A percentile compares a stretch with the other conserved stretches of the same genome.
Conservation (phyloP, 495 filamentous ascomycete genomes). For the Zalerion maritima region DNA sequence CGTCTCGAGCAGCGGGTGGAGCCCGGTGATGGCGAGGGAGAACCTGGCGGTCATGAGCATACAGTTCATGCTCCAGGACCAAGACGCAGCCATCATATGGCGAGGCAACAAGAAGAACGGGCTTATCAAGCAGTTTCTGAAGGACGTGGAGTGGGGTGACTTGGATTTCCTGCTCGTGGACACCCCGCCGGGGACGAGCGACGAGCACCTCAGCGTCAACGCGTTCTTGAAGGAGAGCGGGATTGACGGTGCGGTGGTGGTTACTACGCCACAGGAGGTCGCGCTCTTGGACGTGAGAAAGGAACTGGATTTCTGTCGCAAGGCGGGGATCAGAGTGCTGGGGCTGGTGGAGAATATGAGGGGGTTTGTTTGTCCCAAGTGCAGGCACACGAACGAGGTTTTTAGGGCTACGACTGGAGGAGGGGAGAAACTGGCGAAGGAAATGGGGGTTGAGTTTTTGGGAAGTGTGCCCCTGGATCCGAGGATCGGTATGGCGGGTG, state of each 20-base stretch:
- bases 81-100: conserved; percentile 94
- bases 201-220: conserved; percentile 90
- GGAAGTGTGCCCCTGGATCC: conserved; percentile 90
- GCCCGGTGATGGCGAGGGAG: conserved; percentile 83
- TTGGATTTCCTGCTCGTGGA: conserved; percentile 88
- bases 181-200: conserved; percentile 86
- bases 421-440: conserved; percentile 59
- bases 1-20: conserved; percentile 66
- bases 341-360: conserved; percentile 97
- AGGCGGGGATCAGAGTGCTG: conserved; percentile 77
- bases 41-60: conserved; percentile 91
- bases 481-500: conserved; percentile 86
- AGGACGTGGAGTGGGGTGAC: conserved; percentile 94
- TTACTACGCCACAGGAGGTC: conserved; percentile 96
- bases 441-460: conserved; percentile 75
- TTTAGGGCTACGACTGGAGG: conserved; percentile 89
- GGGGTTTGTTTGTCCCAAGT: conserved; percentile 87
- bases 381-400: conserved; percentile 65
- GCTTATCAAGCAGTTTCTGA: conserved; percentile 90
- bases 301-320: conserved; percentile 92
- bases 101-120: conserved; percentile 96
- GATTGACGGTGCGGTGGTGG: conserved; percentile 82
- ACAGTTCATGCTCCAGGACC: conserved; percentile 90
- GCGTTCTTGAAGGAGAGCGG: conserved; percentile 72
- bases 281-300: conserved; percentile 82